A percentile compares a stretch with the other conserved stretches of the same genome.
Evolutionary conservation across 2,329 filamentous ascomycete genomes (phyloP).

Genomic region (Akanthomyces muscarius): DNA sequence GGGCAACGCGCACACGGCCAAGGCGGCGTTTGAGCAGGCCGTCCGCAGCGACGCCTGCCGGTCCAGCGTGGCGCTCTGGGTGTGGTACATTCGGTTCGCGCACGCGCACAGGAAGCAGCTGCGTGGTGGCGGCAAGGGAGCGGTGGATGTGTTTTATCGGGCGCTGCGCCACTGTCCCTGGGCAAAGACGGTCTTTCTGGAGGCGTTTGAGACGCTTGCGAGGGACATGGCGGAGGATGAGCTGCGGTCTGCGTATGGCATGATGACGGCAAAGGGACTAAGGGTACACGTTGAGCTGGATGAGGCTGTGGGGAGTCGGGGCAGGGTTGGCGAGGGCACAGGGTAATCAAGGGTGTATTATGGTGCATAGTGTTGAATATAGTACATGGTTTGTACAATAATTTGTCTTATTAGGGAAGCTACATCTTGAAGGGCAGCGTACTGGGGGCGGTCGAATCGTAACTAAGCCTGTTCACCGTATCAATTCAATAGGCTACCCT

Average conservation of each 20-base stretch:
- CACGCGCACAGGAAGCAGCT: slow-evolving; percentile 34
- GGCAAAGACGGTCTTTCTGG: slow-evolving; percentile 47
- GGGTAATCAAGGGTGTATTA: not conserved
- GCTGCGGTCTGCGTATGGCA: slow-evolving; percentile 45
- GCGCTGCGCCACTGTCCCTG: slow-evolving; percentile 46
- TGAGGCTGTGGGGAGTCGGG: slow-evolving; percentile 39
- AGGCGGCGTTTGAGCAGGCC: slow-evolving; percentile 50
- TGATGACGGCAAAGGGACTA: slow-evolving; percentile 46
- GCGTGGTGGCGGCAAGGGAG: slow-evolving; percentile 20
- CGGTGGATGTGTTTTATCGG: slow-evolving; percentile 46
- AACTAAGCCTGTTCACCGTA: no score
- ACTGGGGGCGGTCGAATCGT: not conserved
- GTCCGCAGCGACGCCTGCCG: slow-evolving; percentile 38
- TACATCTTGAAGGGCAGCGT: no score
- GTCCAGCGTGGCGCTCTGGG: slow-evolving; percentile 45
- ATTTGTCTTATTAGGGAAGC: no score
- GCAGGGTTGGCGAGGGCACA: not conserved
- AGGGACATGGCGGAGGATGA: slow-evolving; percentile 45
- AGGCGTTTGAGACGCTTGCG: slow-evolving; percentile 45
- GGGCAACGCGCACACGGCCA: slow-evolving; percentile 47
- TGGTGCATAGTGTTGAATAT: not conserved
- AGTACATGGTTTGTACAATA: not conserved
- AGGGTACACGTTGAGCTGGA: slow-evolving; percentile 50
- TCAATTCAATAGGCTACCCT: no score
- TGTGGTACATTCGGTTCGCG: slow-evolving; percentile 47